Conservation (phyloP, 495 filamentous ascomycete genomes). For the Paragyromitra xinjiangensis region DNA sequence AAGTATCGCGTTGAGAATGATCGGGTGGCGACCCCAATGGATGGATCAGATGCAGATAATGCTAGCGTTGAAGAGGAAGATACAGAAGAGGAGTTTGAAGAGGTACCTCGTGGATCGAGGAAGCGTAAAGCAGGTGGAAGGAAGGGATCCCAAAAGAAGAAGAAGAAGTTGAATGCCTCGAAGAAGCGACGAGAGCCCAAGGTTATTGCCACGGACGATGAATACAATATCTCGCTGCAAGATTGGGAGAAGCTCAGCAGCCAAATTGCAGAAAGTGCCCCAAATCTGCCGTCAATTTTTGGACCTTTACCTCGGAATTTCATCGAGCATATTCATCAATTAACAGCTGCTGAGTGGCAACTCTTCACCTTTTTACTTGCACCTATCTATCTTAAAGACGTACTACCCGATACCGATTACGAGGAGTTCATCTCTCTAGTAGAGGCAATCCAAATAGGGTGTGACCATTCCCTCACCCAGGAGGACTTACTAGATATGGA, state of each 20-base stretch:
- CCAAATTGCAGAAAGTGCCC: constrained; percentile 19
- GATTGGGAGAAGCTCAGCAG: constrained; percentile 14
- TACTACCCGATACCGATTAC: constrained; percentile 22
- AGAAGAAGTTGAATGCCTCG: background rate
- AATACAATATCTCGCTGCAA: constrained; percentile 6
- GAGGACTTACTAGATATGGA: constrained; percentile 5
- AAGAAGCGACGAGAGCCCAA: constrained; percentile 2
- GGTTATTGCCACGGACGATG: constrained; percentile 29
- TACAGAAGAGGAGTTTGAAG: background rate
- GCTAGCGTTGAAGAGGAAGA: background rate
- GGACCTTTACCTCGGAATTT: constrained; percentile 10
- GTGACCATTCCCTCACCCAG: background rate
- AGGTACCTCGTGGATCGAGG: background rate
- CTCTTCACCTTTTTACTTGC: constrained; percentile 6
- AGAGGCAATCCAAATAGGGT: constrained; percentile 20
- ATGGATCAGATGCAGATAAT: background rate
- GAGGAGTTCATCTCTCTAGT: constrained; percentile 19
- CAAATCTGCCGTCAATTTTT: constrained; percentile 16
- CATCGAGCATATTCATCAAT: constrained; percentile 12
- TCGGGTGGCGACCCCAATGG: background rate
- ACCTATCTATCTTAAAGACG: constrained; percentile 30
- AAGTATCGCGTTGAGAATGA: constrained; percentile 3
- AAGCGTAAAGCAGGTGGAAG: background rate
- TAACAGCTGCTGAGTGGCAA: constrained; percentile 40
- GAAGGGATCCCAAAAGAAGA: background rate